Evolutionary conservation across 306 rosid genomes (phyloP).

Genomic region (Lupinus albus): DNA sequence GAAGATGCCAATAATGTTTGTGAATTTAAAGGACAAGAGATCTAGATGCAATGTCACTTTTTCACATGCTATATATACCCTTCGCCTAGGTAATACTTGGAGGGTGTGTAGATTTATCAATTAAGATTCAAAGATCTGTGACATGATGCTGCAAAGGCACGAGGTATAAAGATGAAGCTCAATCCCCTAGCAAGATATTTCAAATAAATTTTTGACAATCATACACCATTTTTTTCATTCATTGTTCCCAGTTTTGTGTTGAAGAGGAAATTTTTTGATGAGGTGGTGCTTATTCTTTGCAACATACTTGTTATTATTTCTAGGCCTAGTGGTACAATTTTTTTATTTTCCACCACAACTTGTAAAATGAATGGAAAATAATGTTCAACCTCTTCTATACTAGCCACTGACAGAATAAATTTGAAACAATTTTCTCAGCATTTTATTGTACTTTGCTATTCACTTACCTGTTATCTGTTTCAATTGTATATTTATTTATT

Average conservation of each 20-base stretch:
- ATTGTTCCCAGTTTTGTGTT: constrained; percentile 35
- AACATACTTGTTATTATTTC: constrained; percentile 35
- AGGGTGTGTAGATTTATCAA: constrained; percentile 37
- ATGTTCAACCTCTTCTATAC: constrained; percentile 23
- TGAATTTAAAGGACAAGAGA: constrained; percentile 40
- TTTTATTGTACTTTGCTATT: constrained; percentile 29
- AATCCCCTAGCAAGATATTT: constrained; percentile 38
- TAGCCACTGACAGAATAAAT: constrained; percentile 15
- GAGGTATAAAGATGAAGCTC: constrained; percentile 49
- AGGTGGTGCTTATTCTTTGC: constrained; percentile 37
- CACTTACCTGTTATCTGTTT: constrained; percentile 22
- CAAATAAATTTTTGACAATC: constrained; percentile 42
- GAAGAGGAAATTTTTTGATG: constrained; percentile 27
- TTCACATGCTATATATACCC: constrained; percentile 37
- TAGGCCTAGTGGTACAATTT: constrained; percentile 26
- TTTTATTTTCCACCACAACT: constrained; percentile 40
- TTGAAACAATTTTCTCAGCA: constrained; percentile 17
- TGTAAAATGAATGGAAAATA: constrained; percentile 38
- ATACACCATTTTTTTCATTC: constrained; percentile 55
- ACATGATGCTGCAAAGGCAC: constrained; percentile 41
- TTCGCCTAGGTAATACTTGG: constrained; percentile 42
- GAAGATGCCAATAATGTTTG: constrained; percentile 47
- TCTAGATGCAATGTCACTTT: constrained; percentile 21
- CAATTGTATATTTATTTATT: constrained; percentile 6
- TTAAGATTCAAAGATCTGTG: constrained; percentile 32